Evolutionary conservation across 768 basidiomycete genomes (phyloP).

Genomic region (Omphalotus guepiniiformis): DNA sequence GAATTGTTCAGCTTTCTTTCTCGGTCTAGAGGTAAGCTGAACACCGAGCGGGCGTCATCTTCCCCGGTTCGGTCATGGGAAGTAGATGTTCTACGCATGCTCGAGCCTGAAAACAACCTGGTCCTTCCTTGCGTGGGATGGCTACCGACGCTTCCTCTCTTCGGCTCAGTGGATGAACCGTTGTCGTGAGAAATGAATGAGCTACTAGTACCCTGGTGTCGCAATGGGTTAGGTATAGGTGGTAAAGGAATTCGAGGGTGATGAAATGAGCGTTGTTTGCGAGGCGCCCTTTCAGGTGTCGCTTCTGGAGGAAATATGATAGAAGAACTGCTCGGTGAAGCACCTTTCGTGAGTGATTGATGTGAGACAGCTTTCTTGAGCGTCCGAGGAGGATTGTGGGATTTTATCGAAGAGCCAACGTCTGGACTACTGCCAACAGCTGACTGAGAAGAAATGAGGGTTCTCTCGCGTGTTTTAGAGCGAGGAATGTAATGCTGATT

Average conservation of each 20-base stretch:
- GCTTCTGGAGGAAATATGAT: slow-evolving; percentile 23
- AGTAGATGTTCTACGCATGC: slow-evolving; percentile 48
- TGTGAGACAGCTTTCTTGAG: slow-evolving; percentile 57
- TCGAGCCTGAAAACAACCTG: slow-evolving; percentile 63
- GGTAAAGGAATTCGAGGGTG: slow-evolving; percentile 53
- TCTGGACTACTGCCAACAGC: slow-evolving; percentile 1
- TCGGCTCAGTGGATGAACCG: slow-evolving; percentile 19
- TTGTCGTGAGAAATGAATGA: slow-evolving; percentile 20
- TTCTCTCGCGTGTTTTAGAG: slow-evolving; percentile 25
- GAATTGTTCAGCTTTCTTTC: slow-evolving; percentile 27
- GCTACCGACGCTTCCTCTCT: slow-evolving; percentile 26
- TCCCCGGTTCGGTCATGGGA: slow-evolving; percentile 43
- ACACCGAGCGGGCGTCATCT: slow-evolving; percentile 46
- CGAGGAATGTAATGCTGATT: slow-evolving; percentile 24
- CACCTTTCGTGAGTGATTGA: slow-evolving; percentile 42
- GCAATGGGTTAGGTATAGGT: slow-evolving; percentile 38
- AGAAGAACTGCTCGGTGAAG: slow-evolving; percentile 25
- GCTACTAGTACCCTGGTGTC: slow-evolving; percentile 20
- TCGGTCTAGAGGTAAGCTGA: slow-evolving; percentile 45
- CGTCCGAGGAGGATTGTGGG: slow-evolving; percentile 26
- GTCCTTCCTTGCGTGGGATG: slow-evolving; percentile 34
- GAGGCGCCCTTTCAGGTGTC: slow-evolving; percentile 30
- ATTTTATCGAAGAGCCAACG: slow-evolving; percentile 2
- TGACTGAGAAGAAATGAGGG: slow-evolving; percentile 16
- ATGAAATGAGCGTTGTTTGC: slow-evolving; percentile 64